Conservation (phyloP, 345 rosid genomes). For the Sisymbrium irio region DNA sequence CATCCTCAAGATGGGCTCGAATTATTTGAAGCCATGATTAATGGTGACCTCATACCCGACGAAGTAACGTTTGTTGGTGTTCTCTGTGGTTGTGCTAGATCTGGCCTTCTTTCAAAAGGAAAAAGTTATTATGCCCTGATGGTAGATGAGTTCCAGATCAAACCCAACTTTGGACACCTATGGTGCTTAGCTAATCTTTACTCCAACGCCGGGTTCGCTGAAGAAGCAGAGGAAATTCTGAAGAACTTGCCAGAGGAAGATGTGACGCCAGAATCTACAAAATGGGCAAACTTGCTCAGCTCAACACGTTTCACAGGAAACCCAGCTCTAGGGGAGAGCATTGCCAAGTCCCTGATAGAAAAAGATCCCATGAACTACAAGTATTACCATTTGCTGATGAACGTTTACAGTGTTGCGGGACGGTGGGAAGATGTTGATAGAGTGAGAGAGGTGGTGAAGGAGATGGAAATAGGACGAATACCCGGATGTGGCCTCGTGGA, state of each 20-base stretch:
- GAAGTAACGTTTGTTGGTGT: conserved; percentile 59
- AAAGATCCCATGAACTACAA: conserved; percentile 53
- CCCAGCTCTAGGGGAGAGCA: conserved; percentile 45
- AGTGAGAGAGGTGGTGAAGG: conserved; percentile 49
- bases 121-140: conserved; percentile 47
- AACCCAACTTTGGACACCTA: conserved; percentile 67
- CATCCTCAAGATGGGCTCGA: conserved; percentile 54
- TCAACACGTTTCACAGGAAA: conserved; percentile 49
- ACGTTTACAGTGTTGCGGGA: conserved; percentile 56
- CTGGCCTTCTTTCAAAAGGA: conserved; percentile 46
- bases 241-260: conserved; percentile 42
- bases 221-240: conserved; percentile 52
- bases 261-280: conserved; percentile 41
- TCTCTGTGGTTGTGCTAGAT: conserved; percentile 65
- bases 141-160: conserved; percentile 45
- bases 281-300: conserved; percentile 55
- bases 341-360: conserved; percentile 48
- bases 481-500: conserved; percentile 64
- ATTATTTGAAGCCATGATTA: conserved; percentile 45
- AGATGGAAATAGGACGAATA: conserved; percentile 39
- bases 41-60: conserved; percentile 38
- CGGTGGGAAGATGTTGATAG: conserved; percentile 53
- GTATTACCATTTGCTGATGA: conserved; percentile 54
- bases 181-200: conserved; percentile 86
- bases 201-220: conserved; percentile 33